Evolutionary conservation across 2,329 filamentous ascomycete species (phyloP), one percentile per base, ranked within the genome.

Genomic region (Westerdykella ornata): DNA sequence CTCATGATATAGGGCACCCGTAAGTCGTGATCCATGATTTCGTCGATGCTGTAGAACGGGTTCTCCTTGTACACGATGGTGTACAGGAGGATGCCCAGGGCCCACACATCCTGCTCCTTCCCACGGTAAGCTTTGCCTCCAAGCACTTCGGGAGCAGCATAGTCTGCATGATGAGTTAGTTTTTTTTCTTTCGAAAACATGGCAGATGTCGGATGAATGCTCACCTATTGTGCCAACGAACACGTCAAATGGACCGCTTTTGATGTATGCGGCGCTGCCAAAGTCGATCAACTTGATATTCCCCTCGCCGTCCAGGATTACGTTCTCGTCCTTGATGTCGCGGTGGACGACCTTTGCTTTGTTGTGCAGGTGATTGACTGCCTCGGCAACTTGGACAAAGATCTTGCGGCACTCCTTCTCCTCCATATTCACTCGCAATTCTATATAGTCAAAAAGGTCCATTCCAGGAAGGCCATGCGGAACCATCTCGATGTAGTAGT

Each of bases 31-130:
- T 98, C 92, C 79, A 97, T 94, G 60, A 98, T 98, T 72, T 98
- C 92, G 66, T 98, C 92, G 58, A 97, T 92, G 67, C 85, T 94
- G 75, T 97, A 97, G 67, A 96, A 98, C 1, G 92, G 90, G 61
- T 98, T 98, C 70, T 98, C 92, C 70, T 97, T 98, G 76, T 98
- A 98, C 59, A 97, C 85, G 60, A 98, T 96, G 19, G 92, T 98
- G 72, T 98, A 98, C 12, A 98, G 79, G 18, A 98, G 77, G 58
- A 98, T 97, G 17, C 92, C 92, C 13, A 98, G 76, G 1, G 92
- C 92, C 92, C 92, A 98, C 20, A 98, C 88, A 60, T 98, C 92
- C 72, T 98, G 92, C 65, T 95, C 90, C 68, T 94, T 95, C 59
- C 92, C 92, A 52, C 85, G 80, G 68, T 98, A 98, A 13, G 89